Conservation (phyloP, 768 basidiomycete species). For the Melanogaster broomeanus region DNA sequence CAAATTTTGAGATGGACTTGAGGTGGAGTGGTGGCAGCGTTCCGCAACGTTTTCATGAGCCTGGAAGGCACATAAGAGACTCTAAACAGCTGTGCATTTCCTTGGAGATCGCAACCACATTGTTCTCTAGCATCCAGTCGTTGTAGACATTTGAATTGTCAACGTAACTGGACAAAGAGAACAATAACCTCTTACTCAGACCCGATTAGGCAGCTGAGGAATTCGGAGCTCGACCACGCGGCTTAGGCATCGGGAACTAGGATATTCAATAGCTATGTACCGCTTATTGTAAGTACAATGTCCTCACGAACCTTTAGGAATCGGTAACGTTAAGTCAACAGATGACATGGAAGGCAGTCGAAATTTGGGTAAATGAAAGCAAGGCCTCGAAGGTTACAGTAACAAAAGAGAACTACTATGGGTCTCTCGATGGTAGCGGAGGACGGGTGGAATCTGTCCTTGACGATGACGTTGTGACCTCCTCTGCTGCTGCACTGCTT, state of each 20-base stretch:
- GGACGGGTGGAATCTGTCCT: constrained; percentile 30
- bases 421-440: constrained; percentile 25
- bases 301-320: constrained; percentile 4
- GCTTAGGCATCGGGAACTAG: too few relatives aligned
- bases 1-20: not conserved
- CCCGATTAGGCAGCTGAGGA: too few relatives aligned
- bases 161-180: constrained; percentile 12
- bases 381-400: too few relatives aligned
- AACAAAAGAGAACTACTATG: constrained; percentile 7
- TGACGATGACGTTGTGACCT: constrained; percentile 56
- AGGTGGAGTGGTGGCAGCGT: not conserved
- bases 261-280: not conserved
- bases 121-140: constrained; percentile 16
- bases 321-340: constrained; percentile 1
- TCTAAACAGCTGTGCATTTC: constrained; percentile 10
- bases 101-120: constrained; percentile 26
- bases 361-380: constrained; percentile 27
- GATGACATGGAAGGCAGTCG: constrained; percentile 2
- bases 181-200: constrained; percentile 15
- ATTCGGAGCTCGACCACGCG: too few relatives aligned
- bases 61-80: constrained; percentile 3
- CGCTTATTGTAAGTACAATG: constrained; percentile 5
- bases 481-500: constrained; percentile 58
- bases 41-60: not conserved
- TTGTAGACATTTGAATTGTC: constrained; percentile 4